Percentiles rank a stretch among this genome's conserved stretches.
Evolutionary conservation across 495 filamentous ascomycete genomes (phyloP).

Genomic region (Monascus purpureus): DNA sequence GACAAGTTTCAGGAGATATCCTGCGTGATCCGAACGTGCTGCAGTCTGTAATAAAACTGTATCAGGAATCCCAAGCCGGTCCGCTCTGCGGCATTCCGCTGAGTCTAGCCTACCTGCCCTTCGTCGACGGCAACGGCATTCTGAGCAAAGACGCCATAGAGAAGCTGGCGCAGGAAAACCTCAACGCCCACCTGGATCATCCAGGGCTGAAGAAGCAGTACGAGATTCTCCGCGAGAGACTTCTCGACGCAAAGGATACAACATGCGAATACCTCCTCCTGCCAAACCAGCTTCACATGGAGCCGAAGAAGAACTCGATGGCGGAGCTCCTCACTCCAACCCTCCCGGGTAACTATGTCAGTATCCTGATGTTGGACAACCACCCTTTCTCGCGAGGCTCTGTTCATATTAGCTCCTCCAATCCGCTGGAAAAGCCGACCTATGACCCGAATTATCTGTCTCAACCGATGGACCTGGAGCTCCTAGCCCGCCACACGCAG

Average conservation of each 20-base stretch:
- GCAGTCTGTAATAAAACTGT: constrained; percentile 19
- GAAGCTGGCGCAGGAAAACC: constrained; percentile 11
- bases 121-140: constrained; percentile 21
- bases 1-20: constrained; percentile 24
- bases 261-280: constrained; percentile 26
- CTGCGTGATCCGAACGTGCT: constrained; percentile 25
- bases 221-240: constrained; percentile 15
- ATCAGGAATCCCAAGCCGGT: constrained; percentile 14
- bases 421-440: constrained; percentile 1
- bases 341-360: constrained; percentile 7
- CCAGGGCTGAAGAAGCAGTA: constrained; percentile 8
- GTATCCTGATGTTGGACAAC: constrained; percentile 6
- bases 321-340: constrained; percentile 14
- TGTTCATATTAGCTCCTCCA: constrained; percentile 8
- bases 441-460: constrained; percentile 12
- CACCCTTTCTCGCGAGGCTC: constrained; percentile 11
- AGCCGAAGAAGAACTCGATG: constrained; percentile 16
- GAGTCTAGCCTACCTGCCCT: constrained; percentile 26
- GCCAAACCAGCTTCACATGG: constrained; percentile 19
- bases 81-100: constrained; percentile 27
- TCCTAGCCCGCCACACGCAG: constrained; percentile 24
- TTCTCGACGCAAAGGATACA: constrained; percentile 13
- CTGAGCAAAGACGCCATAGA: constrained; percentile 12
- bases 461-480: constrained; percentile 14
- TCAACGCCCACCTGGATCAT: constrained; percentile 6